A percentile compares a stretch with the other conserved stretches of the same genome.
Conservation (phyloP, 2,329 filamentous ascomycete genomes). For the Tympanopsis confertula region DNA sequence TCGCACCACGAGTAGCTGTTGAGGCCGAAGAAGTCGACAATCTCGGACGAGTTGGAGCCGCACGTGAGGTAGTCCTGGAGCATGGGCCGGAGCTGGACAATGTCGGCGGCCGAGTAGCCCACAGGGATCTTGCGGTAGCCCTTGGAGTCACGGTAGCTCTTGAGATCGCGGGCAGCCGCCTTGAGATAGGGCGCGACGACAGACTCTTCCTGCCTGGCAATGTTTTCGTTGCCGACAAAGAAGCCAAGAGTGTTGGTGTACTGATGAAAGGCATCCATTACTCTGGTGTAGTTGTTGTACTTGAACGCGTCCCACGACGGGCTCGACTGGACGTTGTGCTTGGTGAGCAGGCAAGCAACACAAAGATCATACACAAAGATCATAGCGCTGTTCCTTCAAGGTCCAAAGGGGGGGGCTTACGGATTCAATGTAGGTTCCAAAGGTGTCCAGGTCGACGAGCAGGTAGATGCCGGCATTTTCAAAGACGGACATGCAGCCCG, state of each 20-base stretch:
- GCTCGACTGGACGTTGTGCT: constrained; percentile 26
- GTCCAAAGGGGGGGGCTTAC: constrained; percentile 24
- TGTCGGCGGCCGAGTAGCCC: constrained; percentile 80
- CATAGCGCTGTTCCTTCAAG: too few species aligned
- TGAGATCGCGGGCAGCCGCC: constrained; percentile 69
- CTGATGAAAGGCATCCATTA: constrained; percentile 65
- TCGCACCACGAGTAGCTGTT: constrained; percentile 81
- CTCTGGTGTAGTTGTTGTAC: constrained; percentile 52
- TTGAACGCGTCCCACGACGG: constrained; percentile 66
- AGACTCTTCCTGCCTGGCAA: constrained; percentile 48
- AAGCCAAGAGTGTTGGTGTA: constrained; percentile 76
- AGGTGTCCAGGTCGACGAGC: constrained; percentile 73
- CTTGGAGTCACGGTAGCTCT: constrained; percentile 66
- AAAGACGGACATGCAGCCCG: constrained; percentile 71
- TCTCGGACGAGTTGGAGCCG: constrained; percentile 55
- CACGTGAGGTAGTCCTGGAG: constrained; percentile 67
- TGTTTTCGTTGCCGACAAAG: constrained; percentile 81
- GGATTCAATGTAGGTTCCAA: constrained; percentile 55
- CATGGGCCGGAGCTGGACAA: constrained; percentile 53
- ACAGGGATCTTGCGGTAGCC: constrained; percentile 71
- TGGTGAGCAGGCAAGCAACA: not conserved
- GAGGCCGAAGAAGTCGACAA: constrained; percentile 72
- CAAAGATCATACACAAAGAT: not conserved
- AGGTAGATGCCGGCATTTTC: constrained; percentile 72
- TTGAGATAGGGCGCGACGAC: constrained; percentile 71